Evolutionary conservation across 2,329 filamentous ascomycete genomes (phyloP).

Genomic region (Phoma sp.): DNA sequence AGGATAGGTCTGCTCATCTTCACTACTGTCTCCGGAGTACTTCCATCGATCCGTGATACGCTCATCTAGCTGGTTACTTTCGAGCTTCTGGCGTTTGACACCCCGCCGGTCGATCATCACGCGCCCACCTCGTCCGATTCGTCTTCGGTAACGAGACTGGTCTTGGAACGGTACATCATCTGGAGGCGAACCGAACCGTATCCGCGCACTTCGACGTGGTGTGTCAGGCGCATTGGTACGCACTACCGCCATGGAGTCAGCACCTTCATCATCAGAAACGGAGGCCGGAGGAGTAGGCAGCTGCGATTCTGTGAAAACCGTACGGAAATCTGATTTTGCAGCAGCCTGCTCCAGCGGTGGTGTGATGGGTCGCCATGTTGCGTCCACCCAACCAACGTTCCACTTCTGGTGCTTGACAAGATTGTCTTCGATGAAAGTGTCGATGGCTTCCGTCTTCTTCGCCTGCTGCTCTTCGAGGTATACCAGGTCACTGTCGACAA

Average conservation of each 20-base stretch:
- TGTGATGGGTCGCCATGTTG: conserved; percentile 84
- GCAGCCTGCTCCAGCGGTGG: conserved; percentile 68
- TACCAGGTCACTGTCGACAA: conserved; percentile 78
- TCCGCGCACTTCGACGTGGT: conserved; percentile 37
- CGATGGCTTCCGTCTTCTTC: conserved; percentile 82
- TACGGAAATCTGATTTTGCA: conserved; percentile 49
- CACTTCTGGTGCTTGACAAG: conserved; percentile 88
- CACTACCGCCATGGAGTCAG: conserved; percentile 49
- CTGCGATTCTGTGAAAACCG: conserved; percentile 48
- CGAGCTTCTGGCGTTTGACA: conserved; percentile 59
- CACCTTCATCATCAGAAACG: conserved; percentile 53
- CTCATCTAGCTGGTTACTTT: conserved; percentile 34
- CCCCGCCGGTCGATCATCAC: conserved; percentile 88
- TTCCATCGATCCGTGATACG: conserved; percentile 66
- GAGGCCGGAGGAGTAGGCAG: conserved; percentile 59
- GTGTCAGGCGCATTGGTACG: conserved; percentile 37
- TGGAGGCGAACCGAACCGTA: conserved; percentile 50
- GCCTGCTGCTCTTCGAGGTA: conserved; percentile 77
- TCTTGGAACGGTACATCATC: conserved; percentile 49
- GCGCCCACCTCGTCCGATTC: conserved; percentile 83
- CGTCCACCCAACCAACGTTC: conserved; percentile 89
- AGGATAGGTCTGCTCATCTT: conserved; percentile 76
- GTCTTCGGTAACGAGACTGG: conserved; percentile 76
- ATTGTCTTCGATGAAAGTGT: conserved; percentile 83
- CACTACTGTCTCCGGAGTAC: conserved; percentile 85